Evolutionary conservation across 2,329 filamentous ascomycete species (phyloP).

Genomic region (Colletotrichum ledebouriae): DNA sequence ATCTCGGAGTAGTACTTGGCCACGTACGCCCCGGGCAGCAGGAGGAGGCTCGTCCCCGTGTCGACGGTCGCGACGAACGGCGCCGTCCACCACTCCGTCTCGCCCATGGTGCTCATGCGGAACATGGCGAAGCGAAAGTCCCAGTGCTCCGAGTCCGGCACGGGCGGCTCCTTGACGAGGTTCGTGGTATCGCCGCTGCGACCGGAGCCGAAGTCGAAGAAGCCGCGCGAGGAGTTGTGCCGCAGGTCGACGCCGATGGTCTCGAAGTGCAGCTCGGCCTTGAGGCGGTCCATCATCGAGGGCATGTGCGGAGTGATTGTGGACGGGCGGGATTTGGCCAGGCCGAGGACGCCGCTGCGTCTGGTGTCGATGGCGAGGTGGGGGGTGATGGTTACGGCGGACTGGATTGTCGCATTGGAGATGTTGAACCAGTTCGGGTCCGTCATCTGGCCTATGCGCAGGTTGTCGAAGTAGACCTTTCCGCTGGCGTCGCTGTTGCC

Average conservation of each 20-base stretch:
- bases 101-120: constrained; percentile 49
- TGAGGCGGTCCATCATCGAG: constrained; percentile 61
- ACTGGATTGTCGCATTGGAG: constrained; percentile 62
- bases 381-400: constrained; percentile 58
- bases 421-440: constrained; percentile 53
- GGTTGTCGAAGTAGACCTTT: constrained; percentile 64
- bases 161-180: constrained; percentile 22
- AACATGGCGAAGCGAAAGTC: constrained; percentile 66
- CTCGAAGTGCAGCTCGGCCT: constrained; percentile 54
- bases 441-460: constrained; percentile 56
- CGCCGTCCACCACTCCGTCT: constrained; percentile 52
- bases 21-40: constrained; percentile 69
- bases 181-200: constrained; percentile 48
- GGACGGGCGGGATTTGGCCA: constrained; percentile 62
- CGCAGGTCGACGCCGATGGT: constrained; percentile 65
- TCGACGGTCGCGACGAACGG: constrained; percentile 70
- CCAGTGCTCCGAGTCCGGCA: constrained; percentile 51
- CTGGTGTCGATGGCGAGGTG: constrained; percentile 58
- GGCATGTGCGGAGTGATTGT: constrained; percentile 59
- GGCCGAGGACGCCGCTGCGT: constrained; percentile 66
- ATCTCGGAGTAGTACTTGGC: constrained; percentile 71
- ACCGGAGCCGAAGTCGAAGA: constrained; percentile 60
- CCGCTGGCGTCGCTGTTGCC: constrained; percentile 58
- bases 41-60: constrained; percentile 77
- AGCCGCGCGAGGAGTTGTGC: constrained; percentile 45